Evolutionary conservation across 805 yeast genomes (phyloP), one percentile per base, ranked within the genome.

Genomic region (Ogataea neopini): DNA sequence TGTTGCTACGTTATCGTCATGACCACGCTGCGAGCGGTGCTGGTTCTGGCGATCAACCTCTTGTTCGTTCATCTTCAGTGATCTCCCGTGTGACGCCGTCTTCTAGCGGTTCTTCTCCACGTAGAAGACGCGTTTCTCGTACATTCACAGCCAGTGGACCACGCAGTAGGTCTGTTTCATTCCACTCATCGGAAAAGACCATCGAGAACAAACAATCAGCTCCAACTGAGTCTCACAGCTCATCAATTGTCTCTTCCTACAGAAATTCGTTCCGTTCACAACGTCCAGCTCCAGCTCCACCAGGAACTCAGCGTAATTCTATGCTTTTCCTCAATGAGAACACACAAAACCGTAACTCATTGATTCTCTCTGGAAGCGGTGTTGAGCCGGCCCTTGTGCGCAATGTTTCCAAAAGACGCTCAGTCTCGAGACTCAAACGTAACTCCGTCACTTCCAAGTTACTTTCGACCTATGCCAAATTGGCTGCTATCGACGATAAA

Each of bases 401-500:
- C 36, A 44, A 22, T 15, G 40, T 51, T 8, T 49, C 58, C 18
- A 52, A 49, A 32, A 58, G 59, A 43, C 46, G 50, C 19, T 56
- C 59, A 10, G 47, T 46, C 28, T 43, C 59, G 2, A 68, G 59
- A 30, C 68, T 71, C 50, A 79, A 84, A 60, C 76, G 91, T 57
- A 84, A 84, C 51, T 84, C 91, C 0, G 80, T 86, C 37, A 85
- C 92, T 0, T 72, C 88, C 35, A 85, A 83, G 59, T 64, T 86
- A 51, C 75, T 86, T 49, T 77, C 89, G 1, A 81, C 89, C 0
- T 86, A 86, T 64, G 88, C 92, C 28, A 84, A 81, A 60, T 68
- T 86, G 50, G 75, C 88, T 3, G 75, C 75, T 39, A 47, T 57
- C 28, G 69, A 66, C 14, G 84, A 81, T 48, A 73, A 77, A 35